Conservation (phyloP, 106 monocot genomes). For the Dendrobium officinale region DNA sequence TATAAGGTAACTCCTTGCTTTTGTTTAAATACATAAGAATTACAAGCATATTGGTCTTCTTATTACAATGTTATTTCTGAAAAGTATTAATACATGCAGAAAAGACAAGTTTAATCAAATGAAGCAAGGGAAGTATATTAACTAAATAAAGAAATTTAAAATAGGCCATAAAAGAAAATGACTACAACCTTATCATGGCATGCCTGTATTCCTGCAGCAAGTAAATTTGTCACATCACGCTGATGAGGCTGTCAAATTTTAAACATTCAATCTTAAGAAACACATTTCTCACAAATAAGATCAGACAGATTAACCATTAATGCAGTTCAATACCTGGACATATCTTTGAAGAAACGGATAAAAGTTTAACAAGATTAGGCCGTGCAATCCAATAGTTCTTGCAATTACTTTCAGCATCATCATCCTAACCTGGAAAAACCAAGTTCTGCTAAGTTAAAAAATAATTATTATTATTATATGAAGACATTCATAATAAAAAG, state of each 20-base stretch:
- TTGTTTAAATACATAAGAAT: neutral
- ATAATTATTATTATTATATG: neutral
- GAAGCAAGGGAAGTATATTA: neutral
- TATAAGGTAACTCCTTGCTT: neutral
- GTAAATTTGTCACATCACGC: constrained; percentile 77
- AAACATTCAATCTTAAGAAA: constrained; percentile 5
- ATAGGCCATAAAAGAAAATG: neutral
- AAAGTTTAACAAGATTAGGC: constrained; percentile 67
- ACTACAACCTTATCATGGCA: constrained; percentile 86
- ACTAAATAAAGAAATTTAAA: neutral
- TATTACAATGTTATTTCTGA: neutral
- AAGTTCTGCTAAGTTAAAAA: neutral
- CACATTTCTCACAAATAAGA: neutral
- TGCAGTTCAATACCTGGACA: constrained; percentile 56
- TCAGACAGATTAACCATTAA: neutral
- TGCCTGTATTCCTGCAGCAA: constrained; percentile 91
- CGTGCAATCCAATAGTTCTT: constrained; percentile 79
- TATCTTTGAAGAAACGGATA: constrained; percentile 93
- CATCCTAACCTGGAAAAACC: constrained; percentile 65
- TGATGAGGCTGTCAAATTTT: constrained; percentile 79
- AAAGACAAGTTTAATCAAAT: neutral
- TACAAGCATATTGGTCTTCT: neutral
- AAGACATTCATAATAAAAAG: neutral
- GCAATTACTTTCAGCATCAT: constrained; percentile 95
- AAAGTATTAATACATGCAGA: neutral